Base-by-base conservation (phyloP, 2,329 filamentous ascomycete species). In the Bretziella fagacearum region DNA sequence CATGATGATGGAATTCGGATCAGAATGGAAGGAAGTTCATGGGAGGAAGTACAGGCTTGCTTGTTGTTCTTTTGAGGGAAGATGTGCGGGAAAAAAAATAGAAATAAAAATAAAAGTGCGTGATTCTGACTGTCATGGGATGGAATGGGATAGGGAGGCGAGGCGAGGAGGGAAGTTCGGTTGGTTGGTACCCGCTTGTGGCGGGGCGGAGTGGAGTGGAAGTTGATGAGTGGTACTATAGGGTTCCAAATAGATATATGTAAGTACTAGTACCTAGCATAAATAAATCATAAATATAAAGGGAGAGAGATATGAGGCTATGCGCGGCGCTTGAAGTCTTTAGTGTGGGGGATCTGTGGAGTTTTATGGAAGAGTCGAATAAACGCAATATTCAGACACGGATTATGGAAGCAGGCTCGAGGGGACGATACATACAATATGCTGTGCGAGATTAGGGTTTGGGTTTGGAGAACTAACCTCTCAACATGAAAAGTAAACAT, bases 341-440 rank as follows among this genome's bases (percentile, higher is more conserved):
- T n/a, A n/a, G n/a, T n/a, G n/a, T n/a, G n/a, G n/a, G n/a, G n/a
- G 30, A 15, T 33, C 4, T 10, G 30, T 6, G 13, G 30, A n/a
- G 30, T 5, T 33, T 33, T n/a, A 5, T n/a, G 13, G 30, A n/a
- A n/a, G 30, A 33, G 30, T n/a, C n/a, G 30, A 33, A 13, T 29
- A 6, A 29, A n/a, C 11, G 17, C 23, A 10, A 10, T 39, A 39
- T 39, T n/a, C 18, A 39, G 35, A 39, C 11, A 33, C 2, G 18
- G 35, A 4, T 39, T 39, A 17, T 39, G 18, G 35, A 39, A 39
- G 35, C 18, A 39, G 15, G 35, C 7, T 39, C 35, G 35, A 39
- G 35, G 35, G 18, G 35, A 22, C 23, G 35, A 20, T 39, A 39
- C 35, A 39, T 39, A n/a, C n/a, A n/a, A n/a, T n/a, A 20, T 39